These are phyloP conservation scores for Pisolithus marmoratus DNA, from an alignment of 768 basidiomycete species.

Conservation along the genomic window DNA sequence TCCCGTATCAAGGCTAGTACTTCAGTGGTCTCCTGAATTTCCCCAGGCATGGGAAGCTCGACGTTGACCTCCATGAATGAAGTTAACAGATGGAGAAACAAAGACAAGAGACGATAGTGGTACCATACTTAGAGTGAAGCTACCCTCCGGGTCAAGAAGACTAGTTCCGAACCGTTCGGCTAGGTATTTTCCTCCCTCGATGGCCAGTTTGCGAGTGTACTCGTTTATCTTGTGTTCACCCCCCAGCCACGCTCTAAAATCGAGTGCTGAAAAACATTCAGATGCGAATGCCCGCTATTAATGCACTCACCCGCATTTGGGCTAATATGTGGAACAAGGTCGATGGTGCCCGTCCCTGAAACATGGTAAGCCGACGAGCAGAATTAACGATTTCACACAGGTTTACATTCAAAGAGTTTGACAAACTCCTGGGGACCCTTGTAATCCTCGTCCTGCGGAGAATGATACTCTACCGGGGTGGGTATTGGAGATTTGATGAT, in stretches of 20 bases:
- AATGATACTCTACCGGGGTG: constrained; percentile 47
- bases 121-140: constrained; percentile 71
- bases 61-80: constrained; percentile 33
- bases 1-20: constrained; percentile 11
- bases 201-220: constrained; percentile 66
- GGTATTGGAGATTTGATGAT: constrained; percentile 56
- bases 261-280: constrained; percentile 44
- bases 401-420: constrained; percentile 42
- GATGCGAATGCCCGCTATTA: not conserved
- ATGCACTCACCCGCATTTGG: constrained; percentile 42
- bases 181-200: constrained; percentile 57
- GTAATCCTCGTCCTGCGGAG: constrained; percentile 35
- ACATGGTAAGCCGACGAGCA: not conserved
- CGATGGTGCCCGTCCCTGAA: constrained; percentile 61
- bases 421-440: constrained; percentile 35
- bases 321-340: constrained; percentile 48
- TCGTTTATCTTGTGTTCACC: constrained; percentile 67
- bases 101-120: not conserved
- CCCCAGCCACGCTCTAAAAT: constrained; percentile 69
- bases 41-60: constrained; percentile 30
- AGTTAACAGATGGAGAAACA: not conserved
- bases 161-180: constrained; percentile 56
- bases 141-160: constrained; percentile 54
- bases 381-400: not conserved
- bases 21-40: constrained; percentile 16